These are phyloP conservation scores for Pilasporangium apinafurcum DNA, from an alignment of 352 stramenopile species.

Conservation along the genomic window DNA sequence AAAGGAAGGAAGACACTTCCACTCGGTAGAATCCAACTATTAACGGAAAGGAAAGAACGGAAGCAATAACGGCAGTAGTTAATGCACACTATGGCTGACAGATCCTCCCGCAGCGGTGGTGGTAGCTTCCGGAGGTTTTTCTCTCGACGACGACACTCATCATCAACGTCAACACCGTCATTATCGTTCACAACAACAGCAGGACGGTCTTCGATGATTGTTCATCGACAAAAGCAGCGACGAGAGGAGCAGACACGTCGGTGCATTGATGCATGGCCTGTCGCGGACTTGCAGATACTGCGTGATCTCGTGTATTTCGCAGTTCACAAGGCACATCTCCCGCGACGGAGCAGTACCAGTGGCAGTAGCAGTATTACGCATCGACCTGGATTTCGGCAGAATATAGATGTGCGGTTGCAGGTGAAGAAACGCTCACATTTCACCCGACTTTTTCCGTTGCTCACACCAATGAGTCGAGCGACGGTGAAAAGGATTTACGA, in stretches of 20 bases:
- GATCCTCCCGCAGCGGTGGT: too few relatives aligned
- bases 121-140: too few relatives aligned
- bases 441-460: conserved; percentile 48
- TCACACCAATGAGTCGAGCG: conserved; percentile 20
- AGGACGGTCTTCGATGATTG: too few relatives aligned
- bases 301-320: conserved; percentile 42
- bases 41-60: too few relatives aligned
- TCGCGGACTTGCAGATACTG: conserved; percentile 52
- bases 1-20: too few relatives aligned
- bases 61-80: too few relatives aligned
- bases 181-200: too few relatives aligned
- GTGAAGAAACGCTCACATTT: conserved; percentile 35
- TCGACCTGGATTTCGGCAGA: conserved; percentile 34
- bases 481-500: conserved; percentile 30
- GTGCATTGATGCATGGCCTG: conserved; percentile 43
- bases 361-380: conserved; percentile 6
- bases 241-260: conserved; percentile 16
- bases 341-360: conserved; percentile 1
- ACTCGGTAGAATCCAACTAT: too few relatives aligned
- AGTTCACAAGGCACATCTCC: conserved; percentile 17
- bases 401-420: conserved; percentile 31
- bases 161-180: too few relatives aligned
- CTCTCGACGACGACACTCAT: too few relatives aligned
- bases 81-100: too few relatives aligned
- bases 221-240: too few relatives aligned